Evolutionary conservation across 208 protist genomes (phyloP), one percentile per base, ranked within the genome.

Genomic region (Crithidia expoeki): DNA sequence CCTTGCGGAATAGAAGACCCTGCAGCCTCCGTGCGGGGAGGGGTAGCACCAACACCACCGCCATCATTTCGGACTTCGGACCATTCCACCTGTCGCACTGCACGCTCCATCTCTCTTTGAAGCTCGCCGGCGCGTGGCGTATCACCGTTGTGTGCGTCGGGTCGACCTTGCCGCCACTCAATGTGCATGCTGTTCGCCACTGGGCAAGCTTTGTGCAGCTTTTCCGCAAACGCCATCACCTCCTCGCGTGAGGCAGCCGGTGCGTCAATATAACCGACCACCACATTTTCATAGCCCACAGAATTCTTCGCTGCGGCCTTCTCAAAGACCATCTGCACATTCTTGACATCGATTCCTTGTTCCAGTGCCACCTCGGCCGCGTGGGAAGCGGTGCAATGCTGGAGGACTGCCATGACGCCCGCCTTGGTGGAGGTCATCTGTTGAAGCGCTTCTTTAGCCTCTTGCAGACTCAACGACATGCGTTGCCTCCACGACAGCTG

Each of bases 181-280:
- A 90, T 82, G 21, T 72, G 51, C 88, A 93, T 94, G 6, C 50
- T 33, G 28, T 84, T 85, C 0, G 91, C 91, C 30, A 90, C 80
- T 1, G 86, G 86, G 50, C 91, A 96, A 14, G 80, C 79, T 67
- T 88, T 92, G 30, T 91, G 76, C 49, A 96, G 65, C 47, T 83
- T 81, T 52, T 85, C 76, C 5, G 88, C 88, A 77, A 93, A 96
- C 21, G 66, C 83, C 78, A 86, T 82, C 58, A 94, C 79, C 69
- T 96, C 85, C 68, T 87, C 88, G 19, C 81, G 74, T 0, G 83
- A 82, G 0, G 84, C 86, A 7, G 58, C 50, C 4, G 91, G 91
- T 4, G 91, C 91, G 36, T 94, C 88, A 58, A 96, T 96, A 78
- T 94, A 93, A 56, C 91, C 91, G 6, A 96, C 88, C 2, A 96